Evolutionary conservation across 73 alveolate species (phyloP).

Genomic region (Halteria grandinella): DNA sequence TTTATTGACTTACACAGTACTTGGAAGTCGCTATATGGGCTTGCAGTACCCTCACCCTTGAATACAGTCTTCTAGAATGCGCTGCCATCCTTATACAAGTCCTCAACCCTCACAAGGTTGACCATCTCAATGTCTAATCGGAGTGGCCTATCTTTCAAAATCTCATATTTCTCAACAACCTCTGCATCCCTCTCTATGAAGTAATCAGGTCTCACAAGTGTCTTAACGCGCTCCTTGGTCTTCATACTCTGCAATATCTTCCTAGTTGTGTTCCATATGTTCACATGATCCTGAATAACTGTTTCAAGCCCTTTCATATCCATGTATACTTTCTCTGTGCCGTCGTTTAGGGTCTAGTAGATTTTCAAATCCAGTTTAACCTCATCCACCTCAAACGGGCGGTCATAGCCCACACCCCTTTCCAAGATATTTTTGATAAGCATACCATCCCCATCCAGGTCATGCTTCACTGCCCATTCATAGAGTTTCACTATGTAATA

Average conservation of each 20-base stretch:
- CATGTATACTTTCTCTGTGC: conserved; percentile 23
- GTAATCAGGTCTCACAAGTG: conserved; percentile 7
- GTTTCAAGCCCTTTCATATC: conserved; percentile 9
- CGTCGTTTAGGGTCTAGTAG: conserved; percentile 20
- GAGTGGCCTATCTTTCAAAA: conserved; percentile 16
- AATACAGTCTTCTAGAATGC: conserved; percentile 33
- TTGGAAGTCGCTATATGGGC: conserved; percentile 57
- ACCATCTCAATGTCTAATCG: conserved; percentile 26
- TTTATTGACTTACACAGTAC: conserved; percentile 16
- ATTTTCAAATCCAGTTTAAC: conserved; percentile 15
- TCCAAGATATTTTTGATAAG: conserved; percentile 46
- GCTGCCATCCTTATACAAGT: conserved; percentile 55
- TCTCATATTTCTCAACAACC: neutral
- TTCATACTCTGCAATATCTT: conserved; percentile 66
- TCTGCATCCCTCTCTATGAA: conserved; percentile 36
- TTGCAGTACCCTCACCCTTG: conserved; percentile 70
- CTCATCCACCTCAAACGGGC: conserved; percentile 59
- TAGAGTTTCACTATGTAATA: conserved; percentile 53
- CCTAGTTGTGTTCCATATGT: conserved; percentile 15
- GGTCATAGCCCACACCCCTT: conserved; percentile 59
- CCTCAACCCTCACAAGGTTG: conserved; percentile 55
- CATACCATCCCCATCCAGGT: conserved; percentile 65
- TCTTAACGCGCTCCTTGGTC: conserved; percentile 39
- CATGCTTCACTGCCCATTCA: conserved; percentile 66
- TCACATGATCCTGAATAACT: neutral